Evolutionary conservation across 2,329 filamentous ascomycete genomes (phyloP), one percentile per base, ranked within the genome.

Genomic region (Lojkania enalia): DNA sequence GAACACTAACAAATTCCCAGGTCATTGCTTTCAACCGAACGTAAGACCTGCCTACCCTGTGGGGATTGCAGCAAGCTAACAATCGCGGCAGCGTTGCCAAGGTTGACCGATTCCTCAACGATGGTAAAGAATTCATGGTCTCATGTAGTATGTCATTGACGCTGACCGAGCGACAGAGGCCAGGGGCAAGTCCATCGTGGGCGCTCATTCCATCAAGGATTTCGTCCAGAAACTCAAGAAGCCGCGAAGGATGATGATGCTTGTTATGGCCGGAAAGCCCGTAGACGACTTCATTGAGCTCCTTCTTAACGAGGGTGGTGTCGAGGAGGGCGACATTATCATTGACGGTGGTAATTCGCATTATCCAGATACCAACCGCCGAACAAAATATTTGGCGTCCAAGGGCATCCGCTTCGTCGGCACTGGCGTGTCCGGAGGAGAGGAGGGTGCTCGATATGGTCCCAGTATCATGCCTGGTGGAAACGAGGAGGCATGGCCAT

Each of bases 291-390:
- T 96, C 86, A 97, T 99, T 69, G 90, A 96, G 83, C 85, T 86
- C 63, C 86, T 99, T 58, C 81, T 97, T 41, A 72, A 54, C 49
- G 70, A 74, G 64, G 74, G 73, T 32, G 68, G 67, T 40, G 62
- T 59, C 44, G 67, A 70, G 56, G 60, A 69, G 58, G 52, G 90
- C 87, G 94, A 99, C 74, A 96, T 99, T 83, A 95, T 99, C 81
- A 97, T 99, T 68, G 94, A 99, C 71, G 94, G 94, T 73, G 94
- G 90, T 67, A 97, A 99, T 87, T 97, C 92, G 59, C 94, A 97
- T 81, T 99, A 88, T 85, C 94, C 94, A 70, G 94, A 97, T 79
- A 92, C 89, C 78, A 97, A 96, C 85, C 90, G 94, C 77, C 89
- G 94, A 70, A 91, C 90, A 74, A 80, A 88, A 76, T 96, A 96